Conservation (phyloP, 345 rosid species). For the Syzygium jambos region DNA sequence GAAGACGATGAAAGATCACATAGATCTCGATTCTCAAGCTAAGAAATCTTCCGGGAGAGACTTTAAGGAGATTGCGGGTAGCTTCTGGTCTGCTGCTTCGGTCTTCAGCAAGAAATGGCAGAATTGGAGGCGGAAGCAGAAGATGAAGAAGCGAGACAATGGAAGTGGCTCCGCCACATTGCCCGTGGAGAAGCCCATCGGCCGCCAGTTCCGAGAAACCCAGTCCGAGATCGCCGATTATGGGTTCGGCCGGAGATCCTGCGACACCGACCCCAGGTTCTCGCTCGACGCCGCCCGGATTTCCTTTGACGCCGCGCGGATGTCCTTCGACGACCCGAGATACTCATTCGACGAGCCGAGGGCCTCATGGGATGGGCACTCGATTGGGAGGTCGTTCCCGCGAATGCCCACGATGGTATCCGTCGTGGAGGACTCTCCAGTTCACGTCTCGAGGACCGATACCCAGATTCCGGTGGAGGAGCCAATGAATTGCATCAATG, state of each 20-base stretch:
- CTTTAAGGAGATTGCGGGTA: conserved; percentile 66
- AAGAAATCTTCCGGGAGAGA: conserved; percentile 79
- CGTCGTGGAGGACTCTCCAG: conserved; percentile 90
- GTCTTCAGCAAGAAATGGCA: conserved; percentile 94
- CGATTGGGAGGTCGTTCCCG: conserved; percentile 59
- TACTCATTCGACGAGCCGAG: conserved; percentile 92
- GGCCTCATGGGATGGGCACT: conserved; percentile 93
- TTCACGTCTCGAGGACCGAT: conserved; percentile 52
- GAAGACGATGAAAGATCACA: conserved; percentile 84
- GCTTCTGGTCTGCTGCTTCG: conserved; percentile 98
- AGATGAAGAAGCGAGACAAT: conserved; percentile 60
- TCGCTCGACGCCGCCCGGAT: conserved; percentile 75
- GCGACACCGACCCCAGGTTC: conserved; percentile 97
- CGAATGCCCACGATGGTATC: conserved; percentile 85
- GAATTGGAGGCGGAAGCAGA: conserved; percentile 96
- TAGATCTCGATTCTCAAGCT: conserved; percentile 76
- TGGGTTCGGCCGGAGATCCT: conserved; percentile 92
- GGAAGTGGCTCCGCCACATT: conserved; percentile 71
- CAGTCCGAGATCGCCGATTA: conserved; percentile 98
- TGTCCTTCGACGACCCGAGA: conserved; percentile 78
- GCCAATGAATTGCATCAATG: conserved; percentile 30
- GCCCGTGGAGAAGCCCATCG: conserved; percentile 94
- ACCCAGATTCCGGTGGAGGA: conserved; percentile 75
- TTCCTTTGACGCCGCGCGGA: conserved; percentile 72
- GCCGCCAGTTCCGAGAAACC: conserved; percentile 84